phyloP scores from a whole-genome alignment of 2,329 filamentous ascomycete genomes.

The Whalleya microplaca region DNA sequence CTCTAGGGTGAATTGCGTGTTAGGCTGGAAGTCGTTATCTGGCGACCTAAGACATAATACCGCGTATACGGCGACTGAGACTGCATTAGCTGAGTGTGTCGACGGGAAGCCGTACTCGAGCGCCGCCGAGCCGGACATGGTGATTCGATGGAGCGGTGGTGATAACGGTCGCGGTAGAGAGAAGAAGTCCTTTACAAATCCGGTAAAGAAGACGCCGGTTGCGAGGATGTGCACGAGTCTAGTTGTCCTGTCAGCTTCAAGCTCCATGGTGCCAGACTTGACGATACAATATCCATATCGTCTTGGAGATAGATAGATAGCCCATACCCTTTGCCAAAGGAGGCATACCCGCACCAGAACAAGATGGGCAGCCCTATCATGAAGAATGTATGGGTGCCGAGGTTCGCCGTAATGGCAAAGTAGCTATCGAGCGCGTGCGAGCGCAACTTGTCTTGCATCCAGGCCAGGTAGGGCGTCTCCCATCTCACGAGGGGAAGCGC shows the following conservation, averaged over 20 bases:
- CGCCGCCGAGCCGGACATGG: slow-evolving; percentile 94
- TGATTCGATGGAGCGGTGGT: slow-evolving; percentile 90
- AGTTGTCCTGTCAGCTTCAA: slow-evolving; percentile 18
- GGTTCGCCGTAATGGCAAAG: slow-evolving; percentile 94
- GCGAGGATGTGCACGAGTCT: slow-evolving; percentile 77
- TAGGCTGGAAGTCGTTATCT: slow-evolving; percentile 62
- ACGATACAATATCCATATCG: too few species aligned
- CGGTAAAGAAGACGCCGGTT: slow-evolving; percentile 81
- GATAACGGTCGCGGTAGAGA: slow-evolving; percentile 91
- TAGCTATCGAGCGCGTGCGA: slow-evolving; percentile 89
- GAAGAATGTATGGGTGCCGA: slow-evolving; percentile 98
- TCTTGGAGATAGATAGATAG: slow-evolving; percentile 39
- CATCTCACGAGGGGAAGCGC: slow-evolving; percentile 86
- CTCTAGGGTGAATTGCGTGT: slow-evolving; percentile 67
- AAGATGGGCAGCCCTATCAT: slow-evolving; percentile 93
- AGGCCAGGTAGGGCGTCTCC: slow-evolving; percentile 94
- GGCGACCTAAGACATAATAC: slow-evolving; percentile 71
- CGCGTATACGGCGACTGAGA: slow-evolving; percentile 88
- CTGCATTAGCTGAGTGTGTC: slow-evolving; percentile 94
- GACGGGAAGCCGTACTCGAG: slow-evolving; percentile 97
- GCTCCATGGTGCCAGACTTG: too few species aligned
- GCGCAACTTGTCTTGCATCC: slow-evolving; percentile 78
- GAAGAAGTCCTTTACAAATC: slow-evolving; percentile 91
- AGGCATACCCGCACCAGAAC: slow-evolving; percentile 93
- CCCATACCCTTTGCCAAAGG: slow-evolving; percentile 87